These are phyloP conservation scores for Linum trigynum DNA, from an alignment of 345 rosid genomes.

Conservation along the genomic window DNA sequence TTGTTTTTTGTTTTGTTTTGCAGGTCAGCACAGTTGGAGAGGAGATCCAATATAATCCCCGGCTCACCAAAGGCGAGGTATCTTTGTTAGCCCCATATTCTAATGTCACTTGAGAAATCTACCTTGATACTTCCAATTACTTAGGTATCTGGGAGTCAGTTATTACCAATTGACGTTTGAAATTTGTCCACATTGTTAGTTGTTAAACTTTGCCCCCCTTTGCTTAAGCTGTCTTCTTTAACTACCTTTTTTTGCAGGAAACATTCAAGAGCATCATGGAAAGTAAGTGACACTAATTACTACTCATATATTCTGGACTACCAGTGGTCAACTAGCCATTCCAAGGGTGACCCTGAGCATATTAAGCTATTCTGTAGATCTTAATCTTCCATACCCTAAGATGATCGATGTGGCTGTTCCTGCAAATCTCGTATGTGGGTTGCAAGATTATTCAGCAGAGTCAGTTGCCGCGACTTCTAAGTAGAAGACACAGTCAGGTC, in stretches of 20 bases:
- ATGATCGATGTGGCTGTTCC: slow-evolving; percentile 84
- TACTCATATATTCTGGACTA: not conserved
- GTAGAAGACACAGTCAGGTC: no score
- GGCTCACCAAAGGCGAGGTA: slow-evolving; percentile 80
- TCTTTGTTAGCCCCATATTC: slow-evolving; percentile 1
- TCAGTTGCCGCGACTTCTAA: no score
- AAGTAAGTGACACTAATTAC: slow-evolving; percentile 39
- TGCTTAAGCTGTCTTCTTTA: not conserved
- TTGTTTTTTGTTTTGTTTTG: slow-evolving; percentile 3
- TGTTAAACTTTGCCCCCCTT: not conserved
- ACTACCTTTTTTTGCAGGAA: slow-evolving; percentile 39
- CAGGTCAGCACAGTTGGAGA: slow-evolving; percentile 95
- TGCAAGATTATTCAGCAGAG: slow-evolving; percentile 41
- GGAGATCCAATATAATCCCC: slow-evolving; percentile 66
- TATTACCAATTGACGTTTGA: no score
- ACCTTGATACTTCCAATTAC: not conserved
- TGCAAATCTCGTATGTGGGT: slow-evolving; percentile 76
- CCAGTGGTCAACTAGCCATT: not conserved
- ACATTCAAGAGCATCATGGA: slow-evolving; percentile 71
- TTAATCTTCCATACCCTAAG: slow-evolving; percentile 77
- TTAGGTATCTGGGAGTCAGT: no score
- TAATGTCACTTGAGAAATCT: not conserved
- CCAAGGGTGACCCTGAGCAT: not conserved
- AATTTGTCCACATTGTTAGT: not conserved
- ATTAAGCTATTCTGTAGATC: slow-evolving; percentile 33